Conservation (phyloP, 2,329 filamentous ascomycete species). For the Aureobasidium sp. region DNA sequence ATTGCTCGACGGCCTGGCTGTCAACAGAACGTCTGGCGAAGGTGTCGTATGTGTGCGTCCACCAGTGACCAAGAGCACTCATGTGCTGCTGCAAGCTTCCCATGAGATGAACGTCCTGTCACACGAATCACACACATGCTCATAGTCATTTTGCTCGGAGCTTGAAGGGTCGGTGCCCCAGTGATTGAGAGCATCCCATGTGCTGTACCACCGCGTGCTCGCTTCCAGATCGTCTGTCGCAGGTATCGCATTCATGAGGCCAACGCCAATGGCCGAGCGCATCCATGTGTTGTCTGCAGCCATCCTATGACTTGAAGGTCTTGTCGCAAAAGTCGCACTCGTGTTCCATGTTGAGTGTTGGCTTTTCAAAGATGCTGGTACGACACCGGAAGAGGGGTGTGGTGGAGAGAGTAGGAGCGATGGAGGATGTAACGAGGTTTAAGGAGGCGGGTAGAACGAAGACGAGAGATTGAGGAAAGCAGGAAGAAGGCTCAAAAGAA, state of each 20-base stretch:
- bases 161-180: too few relatives aligned
- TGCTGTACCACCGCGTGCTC: too few relatives aligned
- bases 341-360: background rate
- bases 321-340: background rate
- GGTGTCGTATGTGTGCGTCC: background rate
- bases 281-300: background rate
- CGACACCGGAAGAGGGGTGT: too few relatives aligned
- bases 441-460: too few relatives aligned
- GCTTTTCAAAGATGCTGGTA: too few relatives aligned
- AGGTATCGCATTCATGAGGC: too few relatives aligned
- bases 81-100: background rate
- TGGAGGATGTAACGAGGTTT: too few relatives aligned
- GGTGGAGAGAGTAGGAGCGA: too few relatives aligned
- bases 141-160: background rate
- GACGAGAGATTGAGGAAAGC: too few relatives aligned
- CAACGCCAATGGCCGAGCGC: background rate
- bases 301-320: background rate
- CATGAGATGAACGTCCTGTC: background rate
- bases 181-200: too few relatives aligned
- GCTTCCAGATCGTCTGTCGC: too few relatives aligned
- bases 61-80: background rate
- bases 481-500: too few relatives aligned
- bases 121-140: background rate
- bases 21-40: background rate
- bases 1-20: background rate